Base-by-base conservation (phyloP, 164 flowering plant genomes). In the Umbellularia californica region DNA sequence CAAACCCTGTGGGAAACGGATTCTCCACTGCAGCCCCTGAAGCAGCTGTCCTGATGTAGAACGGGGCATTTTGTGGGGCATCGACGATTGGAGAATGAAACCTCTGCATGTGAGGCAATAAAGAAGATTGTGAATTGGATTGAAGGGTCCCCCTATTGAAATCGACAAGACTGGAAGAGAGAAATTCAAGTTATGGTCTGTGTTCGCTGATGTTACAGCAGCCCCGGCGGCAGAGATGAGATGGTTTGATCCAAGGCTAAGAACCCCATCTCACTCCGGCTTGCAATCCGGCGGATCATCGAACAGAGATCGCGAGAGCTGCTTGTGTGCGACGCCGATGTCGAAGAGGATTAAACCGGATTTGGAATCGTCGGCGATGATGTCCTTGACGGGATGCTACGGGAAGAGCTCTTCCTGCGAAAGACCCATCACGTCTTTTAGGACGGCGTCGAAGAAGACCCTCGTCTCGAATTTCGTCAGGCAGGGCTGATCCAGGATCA, bases 111-210 rank as follows among this genome's bases (percentile, higher is more conserved):
- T 88, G 92, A 82, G 92, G 89, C 74, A 88, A 78, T 72, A 83
- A 77, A 77, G 90, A 80, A 73, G 76, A 79, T 14, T 15, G 60
- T 76, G 85, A 89, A 92, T 95, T 95, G 98, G 99, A 93, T 97
- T 95, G 99, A 95, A 95, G 98, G 99, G 99, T 93, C 99, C 98
- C 99, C 99, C 99, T 89, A 82, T 87, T 86, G 79, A 75, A 88
- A 78, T 92, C 92, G 76, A 90, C 82, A 77, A 83, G 79, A 81
- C 87, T 77, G 78, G 85, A 83, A 76, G 97, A 86, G 70, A 80
- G 82, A 92, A 93, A 82, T 92, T 89, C 64, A 90, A 85, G 52
- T 87, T 90, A 80, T 89, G 87, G 65, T 81, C 81, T 67, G 77
- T 80, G 33, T 30, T 20, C 17, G 60, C 47, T 11, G 47, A 5